Evolutionary conservation across 2,329 filamentous ascomycete species (phyloP), one percentile per base, ranked within the genome.

Genomic region (Cladophialophora bantiana): DNA sequence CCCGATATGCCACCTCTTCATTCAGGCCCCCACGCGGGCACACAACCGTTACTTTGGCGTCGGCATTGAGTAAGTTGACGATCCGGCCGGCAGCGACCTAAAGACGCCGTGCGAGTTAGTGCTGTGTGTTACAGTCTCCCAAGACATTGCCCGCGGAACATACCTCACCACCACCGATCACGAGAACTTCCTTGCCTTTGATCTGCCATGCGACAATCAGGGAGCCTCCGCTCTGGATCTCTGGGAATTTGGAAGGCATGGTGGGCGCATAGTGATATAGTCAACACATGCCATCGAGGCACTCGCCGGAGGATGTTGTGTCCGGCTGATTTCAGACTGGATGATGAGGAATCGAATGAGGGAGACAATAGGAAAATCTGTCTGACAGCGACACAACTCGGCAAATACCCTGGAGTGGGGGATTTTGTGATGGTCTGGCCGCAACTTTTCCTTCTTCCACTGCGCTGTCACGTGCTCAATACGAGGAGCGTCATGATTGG

Each of bases 141-240:
- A 54, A 2, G 18, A 20, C 42, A 35, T 57, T 9, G 53, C 40
- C n/a, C 7, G 20, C n/a, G 13, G 54, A 45, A 78, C 86, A 73
- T 82, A 96, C 94, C 85, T 98, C 94, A 78, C 95, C 95, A 74
- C 95, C 95, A 71, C 95, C 95, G 7, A 99, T 88, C 4, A 99
- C 91, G n/a, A 99, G 82, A 15, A 98, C 90, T 71, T 89, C 88
- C 80, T 96, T 97, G 78, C 90, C 89, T 76, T 89, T 90, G 74
- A 97, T 89, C 82, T 98, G 95, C 94, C 94, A 99, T 76, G 95
- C 95, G 60, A 99, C 83, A 70, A 99, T 95, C 71, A 99, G 82
- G 68, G 94, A 98, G 66, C 94, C 95, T 59, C 94, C 94, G 64
- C 93, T 92, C 79, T 97, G 89, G 34, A 98, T 87, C 70, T 90